Evolutionary conservation across 305 asterid species (phyloP).

Genomic region (Solanum hybrid): DNA sequence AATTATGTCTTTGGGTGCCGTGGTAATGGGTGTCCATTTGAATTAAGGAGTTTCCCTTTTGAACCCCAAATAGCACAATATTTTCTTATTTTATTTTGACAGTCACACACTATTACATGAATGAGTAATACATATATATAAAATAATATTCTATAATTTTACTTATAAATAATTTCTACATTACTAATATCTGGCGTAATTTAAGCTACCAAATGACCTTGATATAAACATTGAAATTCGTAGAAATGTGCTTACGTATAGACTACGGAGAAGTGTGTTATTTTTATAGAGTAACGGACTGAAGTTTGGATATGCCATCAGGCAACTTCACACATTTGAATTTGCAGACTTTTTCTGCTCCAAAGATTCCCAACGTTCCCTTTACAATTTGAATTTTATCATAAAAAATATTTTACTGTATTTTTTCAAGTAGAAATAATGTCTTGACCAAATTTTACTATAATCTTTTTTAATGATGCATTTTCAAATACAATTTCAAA

Average conservation of each 20-base stretch:
- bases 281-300: background rate
- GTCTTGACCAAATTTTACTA: background rate
- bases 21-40: too few relatives aligned
- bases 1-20: too few relatives aligned
- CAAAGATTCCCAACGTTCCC: background rate
- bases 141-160: too few relatives aligned
- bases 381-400: background rate
- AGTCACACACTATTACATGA: too few relatives aligned
- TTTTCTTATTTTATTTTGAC: too few relatives aligned
- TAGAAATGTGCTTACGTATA: background rate
- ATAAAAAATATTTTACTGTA: background rate
- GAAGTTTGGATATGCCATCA: background rate
- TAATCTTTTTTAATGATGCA: background rate
- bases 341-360: background rate
- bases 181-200: too few relatives aligned
- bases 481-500: background rate
- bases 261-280: background rate
- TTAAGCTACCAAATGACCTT: background rate
- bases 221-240: background rate
- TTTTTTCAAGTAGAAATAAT: background rate
- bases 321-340: background rate
- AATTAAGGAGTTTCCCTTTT: too few relatives aligned
- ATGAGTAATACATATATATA: too few relatives aligned
- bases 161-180: too few relatives aligned
- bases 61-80: too few relatives aligned